Base-by-base conservation (phyloP, 148 eudicot genomes). In the Fagopyrum tataricum region DNA sequence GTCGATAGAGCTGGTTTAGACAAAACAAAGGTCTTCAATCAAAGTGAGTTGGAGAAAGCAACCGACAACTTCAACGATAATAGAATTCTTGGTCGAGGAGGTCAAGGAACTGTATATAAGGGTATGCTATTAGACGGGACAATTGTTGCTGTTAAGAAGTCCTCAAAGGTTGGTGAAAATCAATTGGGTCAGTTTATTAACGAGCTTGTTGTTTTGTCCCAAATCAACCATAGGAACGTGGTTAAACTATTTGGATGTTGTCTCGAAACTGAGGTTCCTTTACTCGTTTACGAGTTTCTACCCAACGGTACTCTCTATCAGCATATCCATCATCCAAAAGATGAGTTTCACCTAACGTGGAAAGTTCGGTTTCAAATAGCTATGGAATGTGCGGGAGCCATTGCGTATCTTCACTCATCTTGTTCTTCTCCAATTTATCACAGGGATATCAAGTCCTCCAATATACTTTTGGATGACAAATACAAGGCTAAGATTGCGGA, bases 201-300 rank as follows among this genome's bases (percentile, higher is more conserved):
- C 14, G 68, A 62, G n/a, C 42, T 62, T 0, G 68, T 6, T 31
- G 31, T 62, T 62, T 7, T 62, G 11, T 62, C 68, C 14, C 68
- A 62, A 13, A 62, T 62, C 68, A 31, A 62, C 37, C 68, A 62
- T 4, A 62, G 68, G 42, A 62, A 62, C 6, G 8, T 62, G 7
- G 41, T 62, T 62, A 62, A 62, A 12, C 68, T 62, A 13, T 62
- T 62, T 37, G 68, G 68, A 7, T 62, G 68, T 62, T 62, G 68
- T 24, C 68, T 62, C 6, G 68, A 62, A 18, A 62, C 68, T 4
- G 42, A 62, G 18, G 42, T 37, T 5, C 68, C 68, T 0, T 26
- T 62, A 9, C 14, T 62, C 8, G 43, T 62, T 62, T 62, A 31
- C 18, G 68, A 62, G 43, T 62, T 62, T 62, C 42, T 62, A 62